A percentile compares a stretch with the other conserved stretches of the same genome.
Conservation (phyloP, 805 yeast species). For the Lipomyces yamadae region DNA sequence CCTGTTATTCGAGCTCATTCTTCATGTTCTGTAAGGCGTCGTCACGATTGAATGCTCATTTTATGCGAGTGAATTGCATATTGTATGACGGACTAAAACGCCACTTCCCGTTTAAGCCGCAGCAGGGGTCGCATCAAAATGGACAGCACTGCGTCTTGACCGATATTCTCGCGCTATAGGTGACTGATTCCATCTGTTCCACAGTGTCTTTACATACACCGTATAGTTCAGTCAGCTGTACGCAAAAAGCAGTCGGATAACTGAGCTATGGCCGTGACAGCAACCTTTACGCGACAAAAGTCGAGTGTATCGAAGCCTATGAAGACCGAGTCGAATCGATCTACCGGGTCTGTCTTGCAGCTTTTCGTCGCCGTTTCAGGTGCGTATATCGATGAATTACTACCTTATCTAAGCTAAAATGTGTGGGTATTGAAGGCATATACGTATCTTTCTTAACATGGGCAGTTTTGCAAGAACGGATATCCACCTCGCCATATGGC, state of each 20-base stretch:
- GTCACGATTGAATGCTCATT: not conserved
- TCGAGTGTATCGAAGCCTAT: not conserved
- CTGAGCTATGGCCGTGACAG: not conserved
- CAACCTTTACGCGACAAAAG: not conserved
- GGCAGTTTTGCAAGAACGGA: conserved; percentile 90
- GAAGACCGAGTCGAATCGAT: not conserved
- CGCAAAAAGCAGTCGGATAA: not conserved
- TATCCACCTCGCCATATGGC: conserved; percentile 77
- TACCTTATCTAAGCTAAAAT: conserved; percentile 22
- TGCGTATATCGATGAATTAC: not conserved
- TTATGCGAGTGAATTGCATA: too few species aligned
- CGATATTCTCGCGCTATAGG: too few species aligned
- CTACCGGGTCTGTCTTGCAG: conserved; percentile 11
- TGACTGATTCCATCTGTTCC: not conserved
- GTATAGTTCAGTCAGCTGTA: too few species aligned
- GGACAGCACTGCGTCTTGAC: not conserved
- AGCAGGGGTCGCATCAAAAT: not conserved
- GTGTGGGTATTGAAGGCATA: conserved; percentile 61
- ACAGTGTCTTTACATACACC: not conserved
- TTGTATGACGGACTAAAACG: not conserved
- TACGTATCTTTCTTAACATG: conserved; percentile 87
- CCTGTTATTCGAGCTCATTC: conserved; percentile 6
- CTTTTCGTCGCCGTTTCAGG: conserved; percentile 16
- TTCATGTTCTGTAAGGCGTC: not conserved
- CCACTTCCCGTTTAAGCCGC: not conserved